Base-by-base conservation (phyloP, 2,329 filamentous ascomycete species). In the Macrophomina tecta region DNA sequence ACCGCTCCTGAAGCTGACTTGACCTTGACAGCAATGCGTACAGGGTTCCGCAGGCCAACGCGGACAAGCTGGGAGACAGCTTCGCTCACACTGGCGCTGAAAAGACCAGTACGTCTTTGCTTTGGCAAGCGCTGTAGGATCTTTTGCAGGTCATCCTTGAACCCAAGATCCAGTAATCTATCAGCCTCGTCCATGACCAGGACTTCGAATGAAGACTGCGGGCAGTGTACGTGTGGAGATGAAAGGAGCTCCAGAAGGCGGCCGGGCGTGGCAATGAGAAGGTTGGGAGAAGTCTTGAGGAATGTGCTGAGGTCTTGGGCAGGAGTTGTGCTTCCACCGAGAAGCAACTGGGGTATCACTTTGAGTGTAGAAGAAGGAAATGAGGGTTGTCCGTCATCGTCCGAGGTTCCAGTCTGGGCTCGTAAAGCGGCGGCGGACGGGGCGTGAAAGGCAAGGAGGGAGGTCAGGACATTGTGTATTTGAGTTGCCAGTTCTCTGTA, bases 181-280 rank as follows among this genome's bases (percentile, higher is more conserved):
- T 99, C 95, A 60, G 94, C 95, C 81, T 99, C 95, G 75, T 99
- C 95, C 42, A 99, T 85, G 3, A 99, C 91, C 11, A 99, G 86
- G 60, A 93, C 88, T 77, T 99, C 94, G 71, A 99, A 98, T 0
- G 92, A 92, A 1, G 92, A 93, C 69, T 94, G 91, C 0, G 92
- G 89, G 72, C 92, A 94, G 76, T 96, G 92, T 14, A 97, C 93
- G 74, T 97, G 91, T 1, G 90, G 91, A 1, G 93, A 97, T 0
- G 90, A 89, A 4, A 99, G 84, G 0, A 99, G 86, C 75, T 97
- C 94, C 5, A 97, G 86, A 1, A 99, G 86, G 55, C 95, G 88
- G 4, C 95, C 96, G 0, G 95, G 95, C 0, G 95, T 98, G 0
- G 91, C 93, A 64, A 99, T 90, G 2, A 99, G 83, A 0, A 99